Percentiles rank a stretch among this genome's conserved stretches.
Evolutionary conservation across 1,284 basidiomycete genomes (phyloP).

Genomic region (Trichosporon sp.): DNA sequence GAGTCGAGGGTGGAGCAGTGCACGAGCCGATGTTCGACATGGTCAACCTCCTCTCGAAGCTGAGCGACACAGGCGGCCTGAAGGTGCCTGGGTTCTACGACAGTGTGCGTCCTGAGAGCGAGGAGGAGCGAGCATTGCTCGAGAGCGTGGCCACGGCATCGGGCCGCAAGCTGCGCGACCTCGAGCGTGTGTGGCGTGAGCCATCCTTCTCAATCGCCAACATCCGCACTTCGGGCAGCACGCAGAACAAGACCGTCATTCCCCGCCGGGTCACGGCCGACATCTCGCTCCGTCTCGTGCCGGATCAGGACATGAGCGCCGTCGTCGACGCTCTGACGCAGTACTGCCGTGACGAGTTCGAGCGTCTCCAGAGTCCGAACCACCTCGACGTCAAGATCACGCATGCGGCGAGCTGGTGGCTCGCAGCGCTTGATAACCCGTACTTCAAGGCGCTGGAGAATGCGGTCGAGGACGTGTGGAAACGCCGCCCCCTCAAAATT

Average conservation of each 20-base stretch:
- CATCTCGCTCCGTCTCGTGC: constrained; percentile 84
- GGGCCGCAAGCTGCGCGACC: constrained; percentile 59
- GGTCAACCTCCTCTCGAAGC: constrained; percentile 71
- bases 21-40: constrained; percentile 89
- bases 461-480: constrained; percentile 80
- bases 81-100: constrained; percentile 81
- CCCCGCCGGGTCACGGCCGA: constrained; percentile 72
- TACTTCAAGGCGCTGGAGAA: constrained; percentile 79
- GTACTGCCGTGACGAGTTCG: constrained; percentile 62
- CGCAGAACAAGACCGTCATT: constrained; percentile 65
- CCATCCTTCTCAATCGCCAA: constrained; percentile 45
- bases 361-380: constrained; percentile 62
- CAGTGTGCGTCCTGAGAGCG: constrained; percentile 60
- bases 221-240: constrained; percentile 32
- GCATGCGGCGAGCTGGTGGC: constrained; percentile 92
- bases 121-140: constrained; percentile 64
- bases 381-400: constrained; percentile 68
- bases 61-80: constrained; percentile 61
- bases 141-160: constrained; percentile 60
- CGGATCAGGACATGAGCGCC: constrained; percentile 71
- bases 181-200: constrained; percentile 67
- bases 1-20: constrained; percentile 83
- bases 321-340: constrained; percentile 61
- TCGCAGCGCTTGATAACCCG: constrained; percentile 71
- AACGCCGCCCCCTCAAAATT: constrained; percentile 73